Percentiles rank a stretch among this genome's conserved stretches.
These are phyloP conservation scores for Diaporthe capsici DNA, from an alignment of 2,329 filamentous ascomycete genomes.

Conservation along the genomic window DNA sequence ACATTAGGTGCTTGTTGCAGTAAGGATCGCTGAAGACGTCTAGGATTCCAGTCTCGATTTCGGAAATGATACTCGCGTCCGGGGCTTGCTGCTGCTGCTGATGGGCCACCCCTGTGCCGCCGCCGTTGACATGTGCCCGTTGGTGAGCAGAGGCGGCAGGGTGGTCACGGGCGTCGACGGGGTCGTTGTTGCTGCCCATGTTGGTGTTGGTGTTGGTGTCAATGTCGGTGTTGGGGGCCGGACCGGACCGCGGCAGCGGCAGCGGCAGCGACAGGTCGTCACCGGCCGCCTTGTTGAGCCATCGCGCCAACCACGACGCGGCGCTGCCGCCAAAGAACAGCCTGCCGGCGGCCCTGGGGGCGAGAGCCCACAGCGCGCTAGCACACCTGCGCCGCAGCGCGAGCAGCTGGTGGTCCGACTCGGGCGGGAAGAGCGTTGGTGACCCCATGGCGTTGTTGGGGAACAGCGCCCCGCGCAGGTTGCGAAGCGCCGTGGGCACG, in stretches of 20 bases:
- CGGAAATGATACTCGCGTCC: conserved; percentile 65
- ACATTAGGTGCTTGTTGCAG: conserved; percentile 93
- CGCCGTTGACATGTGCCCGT: conserved; percentile 37
- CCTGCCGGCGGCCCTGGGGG: conserved; percentile 62
- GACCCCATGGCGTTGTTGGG: conserved; percentile 84
- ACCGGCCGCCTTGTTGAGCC: conserved; percentile 20
- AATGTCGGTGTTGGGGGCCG: conserved; percentile 47
- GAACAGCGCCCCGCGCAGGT: conserved; percentile 84
- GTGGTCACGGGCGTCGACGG: neutral
- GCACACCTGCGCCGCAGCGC: conserved; percentile 78
- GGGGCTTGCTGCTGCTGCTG: conserved; percentile 41
- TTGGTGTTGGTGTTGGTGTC: conserved; percentile 43
- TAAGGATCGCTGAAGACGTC: conserved; percentile 85
- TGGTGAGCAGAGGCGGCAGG: neutral
- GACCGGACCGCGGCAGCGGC: conserved; percentile 43
- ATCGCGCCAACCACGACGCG: conserved; percentile 43
- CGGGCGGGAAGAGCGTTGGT: conserved; percentile 72
- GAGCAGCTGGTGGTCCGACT: conserved; percentile 70
- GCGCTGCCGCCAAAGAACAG: conserved; percentile 64
- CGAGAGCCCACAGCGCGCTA: conserved; percentile 65
- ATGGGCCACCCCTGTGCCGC: conserved; percentile 48
- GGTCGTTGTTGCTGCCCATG: neutral
- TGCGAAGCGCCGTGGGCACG: conserved; percentile 77
- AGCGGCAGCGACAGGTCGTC: conserved; percentile 1
- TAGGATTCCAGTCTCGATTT: conserved; percentile 76